phyloP scores from a whole-genome alignment of 148 eudicot species.

The Amaranthus cruentus region DNA sequence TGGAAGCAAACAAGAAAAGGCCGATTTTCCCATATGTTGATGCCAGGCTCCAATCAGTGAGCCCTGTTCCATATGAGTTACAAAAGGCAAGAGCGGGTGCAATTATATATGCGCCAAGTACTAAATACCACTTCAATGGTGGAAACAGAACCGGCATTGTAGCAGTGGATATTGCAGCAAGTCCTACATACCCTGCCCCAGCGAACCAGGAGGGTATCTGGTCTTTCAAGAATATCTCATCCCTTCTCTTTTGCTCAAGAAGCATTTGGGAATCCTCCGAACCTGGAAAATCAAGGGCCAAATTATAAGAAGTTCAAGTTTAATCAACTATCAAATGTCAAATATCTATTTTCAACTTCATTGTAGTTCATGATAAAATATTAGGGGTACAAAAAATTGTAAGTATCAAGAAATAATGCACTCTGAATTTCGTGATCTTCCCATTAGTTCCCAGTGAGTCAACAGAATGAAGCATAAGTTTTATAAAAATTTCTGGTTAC shows the following conservation, averaged over 20 bases:
- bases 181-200: slow-evolving; percentile 59
- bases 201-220: slow-evolving; percentile 62
- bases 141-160: slow-evolving; percentile 54
- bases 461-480: background rate
- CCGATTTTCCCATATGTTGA: slow-evolving; percentile 65
- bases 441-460: background rate
- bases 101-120: slow-evolving; percentile 56
- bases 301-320: background rate
- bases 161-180: slow-evolving; percentile 60
- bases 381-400: too few relatives aligned
- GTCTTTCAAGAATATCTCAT: slow-evolving; percentile 51
- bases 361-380: too few relatives aligned
- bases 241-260: slow-evolving; percentile 53
- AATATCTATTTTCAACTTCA: background rate
- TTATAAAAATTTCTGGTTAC: background rate
- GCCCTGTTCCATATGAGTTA: slow-evolving; percentile 74
- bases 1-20: slow-evolving; percentile 58
- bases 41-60: slow-evolving; percentile 68
- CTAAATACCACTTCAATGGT: slow-evolving; percentile 65
- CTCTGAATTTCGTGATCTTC: background rate
- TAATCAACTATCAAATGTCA: background rate
- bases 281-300: slow-evolving; percentile 34
- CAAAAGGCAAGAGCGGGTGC: slow-evolving; percentile 82
- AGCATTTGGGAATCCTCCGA: slow-evolving; percentile 39
- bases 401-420: too few relatives aligned